Evolutionary conservation across 129 eudicot species (phyloP).

Genomic region (Heracleum sosnowskyi): DNA sequence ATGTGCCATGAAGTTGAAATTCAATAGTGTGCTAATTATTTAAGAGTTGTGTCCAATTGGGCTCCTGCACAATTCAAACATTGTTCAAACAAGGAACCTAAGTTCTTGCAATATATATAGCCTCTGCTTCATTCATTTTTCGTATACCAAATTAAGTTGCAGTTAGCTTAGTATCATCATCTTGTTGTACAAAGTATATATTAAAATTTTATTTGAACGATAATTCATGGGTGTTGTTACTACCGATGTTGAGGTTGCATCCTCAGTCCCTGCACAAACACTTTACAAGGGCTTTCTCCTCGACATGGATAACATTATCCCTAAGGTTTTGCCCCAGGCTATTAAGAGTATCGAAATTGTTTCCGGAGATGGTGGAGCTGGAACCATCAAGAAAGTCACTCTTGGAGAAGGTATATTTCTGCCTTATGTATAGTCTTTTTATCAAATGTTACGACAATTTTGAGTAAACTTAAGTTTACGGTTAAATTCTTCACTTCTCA

Average conservation of each 20-base stretch:
- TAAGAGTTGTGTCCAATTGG: not conserved
- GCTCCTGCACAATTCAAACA: not conserved
- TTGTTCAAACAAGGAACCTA: conserved; percentile 3
- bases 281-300: conserved; percentile 14
- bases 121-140: conserved; percentile 6
- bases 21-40: not conserved
- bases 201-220: not conserved
- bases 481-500: not conserved
- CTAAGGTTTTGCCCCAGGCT: conserved; percentile 17
- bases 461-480: not conserved
- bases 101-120: not conserved
- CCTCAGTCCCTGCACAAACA: conserved; percentile 4
- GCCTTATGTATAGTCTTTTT: too few species aligned
- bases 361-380: conserved; percentile 18
- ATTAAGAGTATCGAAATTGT: conserved; percentile 11
- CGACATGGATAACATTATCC: conserved; percentile 13
- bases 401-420: conserved; percentile 9
- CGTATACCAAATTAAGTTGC: not conserved
- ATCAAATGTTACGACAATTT: not conserved
- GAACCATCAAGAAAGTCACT: conserved; percentile 17
- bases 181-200: not conserved
- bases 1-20: not conserved
- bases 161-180: not conserved
- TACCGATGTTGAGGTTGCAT: not conserved
- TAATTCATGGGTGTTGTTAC: not conserved